Conservation (phyloP, 1,139 yeast genomes). For the Scheffersomyces lignicola region DNA sequence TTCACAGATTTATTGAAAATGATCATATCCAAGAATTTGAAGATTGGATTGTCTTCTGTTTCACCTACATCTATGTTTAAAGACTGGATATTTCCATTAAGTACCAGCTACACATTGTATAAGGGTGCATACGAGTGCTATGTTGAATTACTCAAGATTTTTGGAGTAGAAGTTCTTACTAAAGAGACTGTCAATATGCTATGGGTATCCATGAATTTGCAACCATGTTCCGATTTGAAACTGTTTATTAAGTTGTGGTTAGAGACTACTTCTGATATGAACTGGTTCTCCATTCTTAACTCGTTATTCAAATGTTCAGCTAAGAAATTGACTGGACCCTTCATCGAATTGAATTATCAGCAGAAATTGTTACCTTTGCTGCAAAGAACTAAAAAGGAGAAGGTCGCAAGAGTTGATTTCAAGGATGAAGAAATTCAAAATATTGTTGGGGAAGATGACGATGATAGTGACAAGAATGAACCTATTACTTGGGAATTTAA, state of each 20-base stretch:
- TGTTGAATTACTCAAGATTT: slow-evolving; percentile 40
- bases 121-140: slow-evolving; percentile 41
- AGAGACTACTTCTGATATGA: slow-evolving; percentile 35
- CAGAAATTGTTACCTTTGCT: slow-evolving; percentile 45
- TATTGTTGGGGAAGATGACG: slow-evolving; percentile 36
- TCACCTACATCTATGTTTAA: slow-evolving; percentile 36
- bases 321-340: slow-evolving; percentile 39
- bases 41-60: slow-evolving; percentile 33
- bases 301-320: slow-evolving; percentile 40
- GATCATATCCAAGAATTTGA: slow-evolving; percentile 38
- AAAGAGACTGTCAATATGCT: slow-evolving; percentile 38
- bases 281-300: slow-evolving; percentile 43
- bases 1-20: slow-evolving; percentile 32
- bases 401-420: slow-evolving; percentile 33
- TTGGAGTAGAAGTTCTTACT: slow-evolving; percentile 33
- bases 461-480: slow-evolving; percentile 47
- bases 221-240: slow-evolving; percentile 39
- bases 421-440: slow-evolving; percentile 49
- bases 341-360: slow-evolving; percentile 38
- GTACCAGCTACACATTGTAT: slow-evolving; percentile 36
- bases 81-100: slow-evolving; percentile 42
- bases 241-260: slow-evolving; percentile 40
- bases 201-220: slow-evolving; percentile 46
- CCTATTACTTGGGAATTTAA: slow-evolving; percentile 74
- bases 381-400: slow-evolving; percentile 44